phyloP scores from a whole-genome alignment of 306 rosid genomes.

The Sesbania bispinosa region DNA sequence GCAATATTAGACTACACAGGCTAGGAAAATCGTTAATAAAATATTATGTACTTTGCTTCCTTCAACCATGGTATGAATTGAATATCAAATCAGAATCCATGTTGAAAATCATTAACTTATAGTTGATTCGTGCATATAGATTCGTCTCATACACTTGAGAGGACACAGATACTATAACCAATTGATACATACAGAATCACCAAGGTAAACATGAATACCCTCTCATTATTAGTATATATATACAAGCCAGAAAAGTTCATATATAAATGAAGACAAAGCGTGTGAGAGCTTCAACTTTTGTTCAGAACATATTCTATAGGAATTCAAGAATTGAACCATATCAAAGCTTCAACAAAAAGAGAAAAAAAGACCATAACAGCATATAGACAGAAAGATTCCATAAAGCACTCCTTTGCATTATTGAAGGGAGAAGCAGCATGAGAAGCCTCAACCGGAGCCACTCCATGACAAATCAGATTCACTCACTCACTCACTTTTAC shows the following conservation, averaged over 20 bases:
- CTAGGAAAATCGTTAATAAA: too few species aligned
- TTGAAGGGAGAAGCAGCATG: constrained; percentile 28
- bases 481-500: constrained; percentile 1
- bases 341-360: constrained; percentile 19
- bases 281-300: constrained; percentile 22
- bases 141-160: not conserved
- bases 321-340: constrained; percentile 19
- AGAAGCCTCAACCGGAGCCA: constrained; percentile 27
- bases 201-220: constrained; percentile 24
- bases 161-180: constrained; percentile 23
- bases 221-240: constrained; percentile 28
- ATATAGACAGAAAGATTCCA: constrained; percentile 50
- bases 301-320: constrained; percentile 35
- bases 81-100: not conserved
- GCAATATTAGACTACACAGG: too few species aligned
- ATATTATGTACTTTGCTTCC: too few species aligned
- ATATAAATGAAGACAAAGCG: not conserved
- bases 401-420: constrained; percentile 37
- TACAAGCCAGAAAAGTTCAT: constrained; percentile 27
- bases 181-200: constrained; percentile 30
- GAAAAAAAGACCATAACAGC: not conserved
- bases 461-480: constrained; percentile 28
- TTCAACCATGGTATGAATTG: constrained; percentile 2
- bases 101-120: not conserved
- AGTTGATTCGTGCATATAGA: constrained; percentile 16